Evolutionary conservation across 2,329 filamentous ascomycete species (phyloP).

Genomic region (Periconia sp.): DNA sequence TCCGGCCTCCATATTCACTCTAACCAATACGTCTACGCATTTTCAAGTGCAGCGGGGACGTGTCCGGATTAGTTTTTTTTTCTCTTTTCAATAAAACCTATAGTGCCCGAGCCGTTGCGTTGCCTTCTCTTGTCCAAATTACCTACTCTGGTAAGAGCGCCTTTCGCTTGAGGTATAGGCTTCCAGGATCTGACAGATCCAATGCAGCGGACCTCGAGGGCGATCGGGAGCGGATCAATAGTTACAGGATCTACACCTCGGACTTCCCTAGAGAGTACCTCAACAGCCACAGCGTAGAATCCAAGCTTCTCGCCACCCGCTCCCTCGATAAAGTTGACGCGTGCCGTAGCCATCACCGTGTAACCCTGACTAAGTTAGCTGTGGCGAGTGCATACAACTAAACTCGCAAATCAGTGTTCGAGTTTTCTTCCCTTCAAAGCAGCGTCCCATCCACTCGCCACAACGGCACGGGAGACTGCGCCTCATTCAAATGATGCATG

Average conservation of each 20-base stretch:
- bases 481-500: not conserved
- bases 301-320: not conserved
- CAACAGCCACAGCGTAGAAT: not conserved
- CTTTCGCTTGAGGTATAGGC: not conserved
- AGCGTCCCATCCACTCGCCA: not conserved
- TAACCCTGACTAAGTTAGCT: not conserved
- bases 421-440: not conserved
- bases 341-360: not conserved
- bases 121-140: not conserved
- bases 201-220: not conserved
- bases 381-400: not conserved
- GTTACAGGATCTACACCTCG: not conserved
- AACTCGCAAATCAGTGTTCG: not conserved
- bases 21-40: no score
- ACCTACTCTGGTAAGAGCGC: not conserved
- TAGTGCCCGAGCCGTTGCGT: not conserved
- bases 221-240: not conserved
- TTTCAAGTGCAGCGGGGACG: no score
- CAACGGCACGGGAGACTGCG: not conserved
- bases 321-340: not conserved
- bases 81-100: not conserved
- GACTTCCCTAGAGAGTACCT: not conserved
- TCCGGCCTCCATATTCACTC: no score
- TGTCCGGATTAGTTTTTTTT: not conserved
- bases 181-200: not conserved